Base-by-base conservation (phyloP, 1,139 yeast genomes). In the Geotrichum restrictum region DNA sequence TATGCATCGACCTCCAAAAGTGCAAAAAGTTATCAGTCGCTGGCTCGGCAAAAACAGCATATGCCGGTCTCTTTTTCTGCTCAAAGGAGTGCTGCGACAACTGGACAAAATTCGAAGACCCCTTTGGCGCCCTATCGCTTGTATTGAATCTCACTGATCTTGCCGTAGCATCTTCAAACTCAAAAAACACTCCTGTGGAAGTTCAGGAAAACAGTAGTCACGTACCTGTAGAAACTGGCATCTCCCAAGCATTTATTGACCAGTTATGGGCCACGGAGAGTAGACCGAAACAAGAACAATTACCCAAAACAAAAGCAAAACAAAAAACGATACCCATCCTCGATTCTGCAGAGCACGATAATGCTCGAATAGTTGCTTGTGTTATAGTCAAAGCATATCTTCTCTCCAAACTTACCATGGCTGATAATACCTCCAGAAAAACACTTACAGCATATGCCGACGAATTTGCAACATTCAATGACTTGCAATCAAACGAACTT, bases 11-110 rank as follows among this genome's bases (percentile, higher is more conserved):
- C 29, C 48, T 44, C 16, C 32, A 21, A 37, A 19, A 27, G 14
- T 37, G 31, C 22, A 50, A 45, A 33, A 50, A 51, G 29, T 36
- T 51, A n/a, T 19, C 38, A 11, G 59, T 57, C 18, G 65, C 65
- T 16, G 53, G 49, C 46, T 46, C 56, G 16, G 40, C 48, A 14
- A 54, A 47, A n/a, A 37, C 59, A 7, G 67, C 67, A 1, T 75
- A 73, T 21, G 76, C 82, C 31, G 82, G 81, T 29, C 59, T 76
- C 11, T 72, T 76, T 70, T 83, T 84, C 60, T 84, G 88, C 62
- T 66, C 79, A 1, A 75, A 73, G 11, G 58, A 59, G 3, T 83
- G 88, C 60, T 54, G 63, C 27, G 61, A 65, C 1, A 39, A 45
- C 6, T 81, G 81, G 71, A 50, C 57, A 10, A 44, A 37, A 0